A percentile compares a stretch with the other conserved stretches of the same genome.
Evolutionary conservation across 2,329 filamentous ascomycete species (phyloP).

Genomic region (Fusarium hostae): DNA sequence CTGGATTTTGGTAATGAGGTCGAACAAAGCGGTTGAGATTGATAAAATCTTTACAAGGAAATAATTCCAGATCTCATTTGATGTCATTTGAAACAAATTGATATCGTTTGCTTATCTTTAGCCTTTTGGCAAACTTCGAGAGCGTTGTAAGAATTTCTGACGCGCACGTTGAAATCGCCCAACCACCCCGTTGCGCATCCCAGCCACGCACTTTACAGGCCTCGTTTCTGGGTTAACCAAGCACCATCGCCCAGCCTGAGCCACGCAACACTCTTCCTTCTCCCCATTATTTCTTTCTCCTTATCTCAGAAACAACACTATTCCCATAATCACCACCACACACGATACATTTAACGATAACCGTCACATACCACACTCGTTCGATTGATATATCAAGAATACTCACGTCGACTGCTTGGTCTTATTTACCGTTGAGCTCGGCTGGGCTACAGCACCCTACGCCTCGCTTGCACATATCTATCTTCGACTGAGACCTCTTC

Average conservation of each 20-base stretch:
- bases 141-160: slow-evolving; percentile 1
- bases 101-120: background rate
- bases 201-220: slow-evolving; percentile 43
- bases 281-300: slow-evolving; percentile 3
- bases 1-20: background rate
- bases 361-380: background rate
- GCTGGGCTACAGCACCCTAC: slow-evolving; percentile 47
- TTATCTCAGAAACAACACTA: background rate
- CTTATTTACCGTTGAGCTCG: slow-evolving; percentile 29
- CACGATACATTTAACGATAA: background rate
- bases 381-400: background rate
- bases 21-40: background rate
- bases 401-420: slow-evolving; percentile 10
- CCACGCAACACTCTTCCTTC: slow-evolving; percentile 21
- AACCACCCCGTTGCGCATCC: slow-evolving; percentile 38
- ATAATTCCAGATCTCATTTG: background rate
- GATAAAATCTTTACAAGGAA: accelerated
- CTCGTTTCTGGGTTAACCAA: slow-evolving; percentile 48
- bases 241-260: slow-evolving; percentile 28
- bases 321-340: background rate
- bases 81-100: background rate
- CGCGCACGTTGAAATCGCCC: slow-evolving; percentile 23
- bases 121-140: background rate
- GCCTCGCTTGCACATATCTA: slow-evolving; percentile 32
- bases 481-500: slow-evolving; percentile 33